phyloP scores from a whole-genome alignment of 169 alveolate species.

The Plasmodium relictum region DNA sequence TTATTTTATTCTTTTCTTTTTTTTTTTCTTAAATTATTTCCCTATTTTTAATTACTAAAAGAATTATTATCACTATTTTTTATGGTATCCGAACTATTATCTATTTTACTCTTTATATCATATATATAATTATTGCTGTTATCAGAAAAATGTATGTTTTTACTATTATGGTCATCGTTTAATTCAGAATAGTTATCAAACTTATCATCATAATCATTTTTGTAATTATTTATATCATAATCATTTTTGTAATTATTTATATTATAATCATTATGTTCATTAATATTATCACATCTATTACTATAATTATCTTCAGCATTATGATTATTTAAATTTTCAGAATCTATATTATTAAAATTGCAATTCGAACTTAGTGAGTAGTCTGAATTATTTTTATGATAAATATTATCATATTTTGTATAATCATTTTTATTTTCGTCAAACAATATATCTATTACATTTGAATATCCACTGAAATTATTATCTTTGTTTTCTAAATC shows the following conservation, averaged over 20 bases:
- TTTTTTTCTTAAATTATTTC: no score
- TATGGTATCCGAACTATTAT: no score
- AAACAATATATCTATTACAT: constrained; percentile 52
- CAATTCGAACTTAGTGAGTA: not conserved
- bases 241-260: not conserved
- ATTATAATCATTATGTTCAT: not conserved
- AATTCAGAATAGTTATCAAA: not conserved
- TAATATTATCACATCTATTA: not conserved
- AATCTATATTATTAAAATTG: not conserved
- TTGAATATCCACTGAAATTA: constrained; percentile 34
- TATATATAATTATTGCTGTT: no score
- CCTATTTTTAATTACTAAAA: no score
- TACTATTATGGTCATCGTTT: not conserved
- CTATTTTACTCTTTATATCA: no score
- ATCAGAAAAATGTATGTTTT: no score
- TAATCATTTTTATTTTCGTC: constrained; percentile 53
- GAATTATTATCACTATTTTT: no score
- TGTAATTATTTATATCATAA: not conserved
- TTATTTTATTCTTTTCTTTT: no score
- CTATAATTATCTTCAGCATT: not conserved
- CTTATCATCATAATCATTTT: not conserved
- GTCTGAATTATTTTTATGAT: not conserved
- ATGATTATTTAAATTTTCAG: not conserved
- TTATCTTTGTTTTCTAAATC: constrained; percentile 3
- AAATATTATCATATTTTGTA: constrained; percentile 17